Evolutionary conservation across 768 basidiomycete species (phyloP), one percentile per base, ranked within the genome.

Genomic region (Boletus pseudo-olivaceus): DNA sequence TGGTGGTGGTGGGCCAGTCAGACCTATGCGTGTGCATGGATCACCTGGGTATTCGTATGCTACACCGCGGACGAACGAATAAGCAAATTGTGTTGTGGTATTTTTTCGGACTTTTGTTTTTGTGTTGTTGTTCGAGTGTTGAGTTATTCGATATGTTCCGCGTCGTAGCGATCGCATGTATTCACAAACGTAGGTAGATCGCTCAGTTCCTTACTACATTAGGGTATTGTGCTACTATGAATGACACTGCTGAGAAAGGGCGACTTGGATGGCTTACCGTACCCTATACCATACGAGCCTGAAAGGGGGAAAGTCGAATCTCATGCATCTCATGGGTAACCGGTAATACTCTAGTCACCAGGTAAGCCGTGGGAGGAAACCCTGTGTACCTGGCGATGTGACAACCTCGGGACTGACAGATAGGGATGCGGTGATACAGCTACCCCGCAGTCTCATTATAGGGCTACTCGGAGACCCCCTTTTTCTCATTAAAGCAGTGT

Each of bases 11-110:
- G 59, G 66, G 23, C 55, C 63, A 3, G 51, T 57, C 11, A 57
- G 67, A 15, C 56, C 50, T 29, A 53, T 53, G 42, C 62, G 70
- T 44, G 38, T 58, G 14, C 55, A 46, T 2, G 54, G 53, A 1
- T 71, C 64, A 1, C 62, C 70, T 10, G 52, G 41, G 30, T 61
- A 60, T 46, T 51, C 50, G 15, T 67, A 69, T 45, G 19, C 45
- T 34, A 55, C 51, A 7, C 33, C 59, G 47, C 50, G 49, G 49
- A 40, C 54, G 44, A 49, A 56, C 41, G 62, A 67, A 40, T 62
- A 37, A 49, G 42, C 20, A 14, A 17, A 26, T 4, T 27, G 27
- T 15, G 14, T 7, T 30, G 23, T 10, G 7, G 10, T 44, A n/a
- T 39, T 7, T 30, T 26, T 4, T 47, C 5, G 6, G 32, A 14